Base-by-base conservation (phyloP, 2,329 filamentous ascomycete genomes). In the Diaporthe sp. region DNA sequence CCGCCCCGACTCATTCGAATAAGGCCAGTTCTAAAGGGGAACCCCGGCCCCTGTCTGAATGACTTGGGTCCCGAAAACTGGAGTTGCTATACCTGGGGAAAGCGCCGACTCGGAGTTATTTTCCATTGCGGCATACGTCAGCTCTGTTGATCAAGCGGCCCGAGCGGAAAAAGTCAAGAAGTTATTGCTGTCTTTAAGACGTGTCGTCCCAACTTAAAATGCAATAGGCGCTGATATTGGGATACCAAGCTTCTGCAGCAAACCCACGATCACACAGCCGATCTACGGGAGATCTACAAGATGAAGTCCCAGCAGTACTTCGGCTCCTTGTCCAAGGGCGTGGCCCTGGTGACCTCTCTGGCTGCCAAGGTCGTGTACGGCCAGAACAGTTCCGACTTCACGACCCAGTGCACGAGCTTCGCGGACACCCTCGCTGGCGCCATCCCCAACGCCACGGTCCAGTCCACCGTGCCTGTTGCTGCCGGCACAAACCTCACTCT, bases 401-500 rank as follows among this genome's bases (percentile, higher is more conserved):
- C 59, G 25, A 32, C 68, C 3, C 61, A 77, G 30, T 81, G 79
- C 70, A 61, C 75, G 37, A 72, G 61, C n/a, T 74, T 85, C 19
- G 81, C 78, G 3, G 79, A 78, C 35, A 76, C 77, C 15, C 79
- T 85, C 47, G 56, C 39, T 32, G 47, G n/a, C 75, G 37, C 76
- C 9, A 76, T 84, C 39, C 75, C 79, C 55, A 81, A 83, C 30
- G 81, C 81, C 22, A 81, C 81, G 1, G 79, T 85, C 22, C 80
- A 80, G 73, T 83, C 82, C 72, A 79, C 83, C 1, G 76, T 83
- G 44, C 82, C 81, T 35, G 79, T 86, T n/a, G 25, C 82, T 22
- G 84, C 82, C 17, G 84, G 84, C 10, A 84, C 83, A 7, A 86
- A 84, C 65, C 72, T 84, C 37, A 82, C 78, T 15, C 76, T 85